phyloP scores from a whole-genome alignment of 1,284 basidiomycete species.

The Ceratobasidium theobromae region DNA sequence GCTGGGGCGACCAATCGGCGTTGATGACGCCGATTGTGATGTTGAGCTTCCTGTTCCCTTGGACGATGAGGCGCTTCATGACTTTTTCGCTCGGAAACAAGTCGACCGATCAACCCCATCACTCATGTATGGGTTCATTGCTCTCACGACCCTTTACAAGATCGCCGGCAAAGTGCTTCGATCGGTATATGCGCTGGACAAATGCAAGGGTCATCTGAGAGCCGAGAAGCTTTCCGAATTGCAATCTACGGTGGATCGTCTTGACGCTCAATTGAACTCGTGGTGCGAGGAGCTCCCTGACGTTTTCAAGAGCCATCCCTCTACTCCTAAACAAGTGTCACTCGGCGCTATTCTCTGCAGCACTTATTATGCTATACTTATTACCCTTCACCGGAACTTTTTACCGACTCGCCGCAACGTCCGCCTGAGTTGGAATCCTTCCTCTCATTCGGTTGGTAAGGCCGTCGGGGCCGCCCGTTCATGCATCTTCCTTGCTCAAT shows the following conservation, averaged over 20 bases:
- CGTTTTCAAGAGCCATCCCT: conserved; percentile 68
- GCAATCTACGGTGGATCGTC: conserved; percentile 69
- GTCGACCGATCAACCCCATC: conserved; percentile 49
- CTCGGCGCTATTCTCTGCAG: conserved; percentile 80
- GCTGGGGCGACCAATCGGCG: conserved; percentile 75
- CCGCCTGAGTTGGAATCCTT: conserved; percentile 39
- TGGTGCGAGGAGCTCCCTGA: conserved; percentile 79
- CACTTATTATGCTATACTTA: conserved; percentile 79
- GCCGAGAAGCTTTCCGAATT: conserved; percentile 71
- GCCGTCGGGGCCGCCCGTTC: conserved; percentile 76
- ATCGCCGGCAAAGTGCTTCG: conserved; percentile 77
- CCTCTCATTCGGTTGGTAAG: conserved; percentile 61
- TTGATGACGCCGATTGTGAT: conserved; percentile 79
- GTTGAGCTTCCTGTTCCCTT: conserved; percentile 77
- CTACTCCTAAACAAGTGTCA: conserved; percentile 71
- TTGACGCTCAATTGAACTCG: conserved; percentile 72
- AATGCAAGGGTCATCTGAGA: conserved; percentile 58
- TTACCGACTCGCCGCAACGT: conserved; percentile 60
- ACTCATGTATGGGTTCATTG: conserved; percentile 77
- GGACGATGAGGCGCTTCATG: conserved; percentile 73
- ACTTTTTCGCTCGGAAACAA: conserved; percentile 55
- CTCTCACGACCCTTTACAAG: conserved; percentile 74
- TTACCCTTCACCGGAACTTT: conserved; percentile 86
- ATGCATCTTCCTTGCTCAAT: conserved; percentile 81
- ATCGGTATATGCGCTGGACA: conserved; percentile 74